Base-by-base conservation (phyloP, 805 yeast species). In the Cyberlindnera sargentensis region DNA sequence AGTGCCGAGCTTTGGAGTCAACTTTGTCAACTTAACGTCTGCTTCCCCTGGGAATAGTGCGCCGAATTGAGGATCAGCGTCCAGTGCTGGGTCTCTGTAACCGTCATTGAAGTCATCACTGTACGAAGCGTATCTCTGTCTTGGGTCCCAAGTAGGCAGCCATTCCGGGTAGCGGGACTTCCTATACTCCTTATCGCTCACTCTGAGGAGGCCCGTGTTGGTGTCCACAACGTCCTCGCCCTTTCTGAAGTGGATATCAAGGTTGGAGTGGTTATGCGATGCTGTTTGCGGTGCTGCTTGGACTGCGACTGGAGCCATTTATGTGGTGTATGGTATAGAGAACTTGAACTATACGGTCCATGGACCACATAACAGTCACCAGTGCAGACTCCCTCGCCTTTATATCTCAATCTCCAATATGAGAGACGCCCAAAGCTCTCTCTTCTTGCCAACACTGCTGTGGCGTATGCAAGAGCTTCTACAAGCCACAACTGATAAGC, bases 1-100 rank as follows among this genome's bases (percentile, higher is more conserved):
- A 20, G 80, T 67, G 23, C 93, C 95, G 41, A 85, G 67, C 55
- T 76, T 82, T 29, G 93, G 91, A 2, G 86, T 76, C 33, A 84
- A 60, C 49, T 72, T 73, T 38, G 58, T 57, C 26, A 58, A 46
- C 25, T 52, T 53, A 24, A 61, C 59, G 31, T 60, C 47, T 3
- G 46, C 50, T 3, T 55, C 53, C 9, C 46, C 45, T 42, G 76
- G 75, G 51, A 80, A 72, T 44, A 82, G 67, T 52, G 70, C 73
- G 25, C 71, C 68, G 42, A 77, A 70, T 3, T 61, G 48, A n/a
- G 78, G 74, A 56, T 82, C 83, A n/a, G 83, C 89, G 43, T 73
- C 66, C 28, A 67, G 60, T n/a, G 82, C 89, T n/a, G 81, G 78
- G 53, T 83, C 90, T 30, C 61, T 61, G 34, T 45, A 44, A 4